phyloP scores from a whole-genome alignment of 2,329 filamentous ascomycete species.

The Aspergillus candidus region DNA sequence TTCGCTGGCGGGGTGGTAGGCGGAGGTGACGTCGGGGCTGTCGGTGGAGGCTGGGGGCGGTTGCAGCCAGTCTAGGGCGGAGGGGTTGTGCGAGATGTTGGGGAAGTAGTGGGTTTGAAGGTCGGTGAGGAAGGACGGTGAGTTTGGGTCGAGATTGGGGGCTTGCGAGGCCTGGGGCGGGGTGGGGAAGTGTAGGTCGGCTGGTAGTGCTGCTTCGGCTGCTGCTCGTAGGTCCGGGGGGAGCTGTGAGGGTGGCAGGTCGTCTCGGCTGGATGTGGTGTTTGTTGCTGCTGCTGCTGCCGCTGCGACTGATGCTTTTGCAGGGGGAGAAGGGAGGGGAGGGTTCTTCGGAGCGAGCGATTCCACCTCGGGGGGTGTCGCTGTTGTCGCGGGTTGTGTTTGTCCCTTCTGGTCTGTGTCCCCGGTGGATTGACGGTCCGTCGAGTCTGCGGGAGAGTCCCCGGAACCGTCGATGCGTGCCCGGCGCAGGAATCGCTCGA shows the following conservation, averaged over 20 bases:
- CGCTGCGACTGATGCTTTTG: conserved; percentile 1
- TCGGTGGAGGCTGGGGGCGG: conserved; percentile 60
- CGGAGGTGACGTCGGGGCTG: conserved; percentile 59
- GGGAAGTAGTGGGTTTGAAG: conserved; percentile 94
- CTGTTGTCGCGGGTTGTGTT: background rate
- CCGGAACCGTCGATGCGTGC: conserved; percentile 65
- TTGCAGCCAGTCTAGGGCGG: conserved; percentile 84
- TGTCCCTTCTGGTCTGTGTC: conserved; percentile 7
- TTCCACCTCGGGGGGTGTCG: conserved; percentile 3
- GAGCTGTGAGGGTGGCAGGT: conserved; percentile 29
- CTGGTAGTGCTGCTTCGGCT: conserved; percentile 30
- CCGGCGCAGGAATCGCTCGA: conserved; percentile 69
- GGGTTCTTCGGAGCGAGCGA: background rate
- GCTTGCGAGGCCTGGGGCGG: conserved; percentile 42
- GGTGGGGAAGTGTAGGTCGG: conserved; percentile 40
- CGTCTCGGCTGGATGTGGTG: conserved; percentile 21
- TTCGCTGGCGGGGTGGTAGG: conserved; percentile 73
- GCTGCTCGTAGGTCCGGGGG: conserved; percentile 38
- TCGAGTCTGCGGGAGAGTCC: conserved; percentile 8
- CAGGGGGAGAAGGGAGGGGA: background rate
- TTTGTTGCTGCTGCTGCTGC: conserved; percentile 2
- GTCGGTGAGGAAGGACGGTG: conserved; percentile 74
- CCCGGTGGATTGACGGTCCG: background rate
- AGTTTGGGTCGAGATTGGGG: conserved; percentile 75
- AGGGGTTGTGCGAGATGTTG: conserved; percentile 74